Conservation (phyloP, 164 flowering plant species). For the Magnolia officinalis region DNA sequence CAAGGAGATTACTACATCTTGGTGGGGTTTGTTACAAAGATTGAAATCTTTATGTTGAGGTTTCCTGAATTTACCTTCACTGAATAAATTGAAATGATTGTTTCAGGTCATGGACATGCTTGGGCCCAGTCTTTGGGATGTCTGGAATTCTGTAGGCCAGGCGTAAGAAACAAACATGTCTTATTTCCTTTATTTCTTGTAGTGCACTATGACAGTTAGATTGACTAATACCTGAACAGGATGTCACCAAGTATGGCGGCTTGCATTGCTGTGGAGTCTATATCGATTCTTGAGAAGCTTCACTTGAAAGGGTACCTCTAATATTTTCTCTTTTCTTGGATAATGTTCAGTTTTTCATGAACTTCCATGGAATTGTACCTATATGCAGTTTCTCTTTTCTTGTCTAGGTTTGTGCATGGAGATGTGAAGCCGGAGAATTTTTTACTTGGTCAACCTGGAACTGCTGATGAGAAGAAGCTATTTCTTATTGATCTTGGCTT, state of each 20-base stretch:
- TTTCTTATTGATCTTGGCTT: conserved; percentile 92
- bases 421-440: conserved; percentile 98
- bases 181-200: neutral
- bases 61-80: conserved; percentile 7
- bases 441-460: conserved; percentile 85
- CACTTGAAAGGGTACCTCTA: conserved; percentile 69
- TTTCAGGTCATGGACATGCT: conserved; percentile 93
- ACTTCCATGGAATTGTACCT: neutral
- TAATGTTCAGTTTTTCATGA: neutral
- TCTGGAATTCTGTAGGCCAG: conserved; percentile 78
- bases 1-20: conserved; percentile 85
- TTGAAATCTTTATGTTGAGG: neutral
- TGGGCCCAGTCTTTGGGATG: conserved; percentile 95
- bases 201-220: neutral
- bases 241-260: conserved; percentile 86
- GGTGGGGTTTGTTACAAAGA: conserved; percentile 39
- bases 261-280: conserved; percentile 93
- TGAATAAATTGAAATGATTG: conserved; percentile 6
- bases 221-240: conserved; percentile 39
- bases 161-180: conserved; percentile 45
- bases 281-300: conserved; percentile 89
- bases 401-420: conserved; percentile 85
- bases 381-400: neutral
- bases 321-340: neutral
- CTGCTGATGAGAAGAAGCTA: conserved; percentile 78